Percentiles rank a stretch among this genome's conserved stretches.
phyloP scores from a whole-genome alignment of 345 rosid genomes.

The Nasturtium officinale region DNA sequence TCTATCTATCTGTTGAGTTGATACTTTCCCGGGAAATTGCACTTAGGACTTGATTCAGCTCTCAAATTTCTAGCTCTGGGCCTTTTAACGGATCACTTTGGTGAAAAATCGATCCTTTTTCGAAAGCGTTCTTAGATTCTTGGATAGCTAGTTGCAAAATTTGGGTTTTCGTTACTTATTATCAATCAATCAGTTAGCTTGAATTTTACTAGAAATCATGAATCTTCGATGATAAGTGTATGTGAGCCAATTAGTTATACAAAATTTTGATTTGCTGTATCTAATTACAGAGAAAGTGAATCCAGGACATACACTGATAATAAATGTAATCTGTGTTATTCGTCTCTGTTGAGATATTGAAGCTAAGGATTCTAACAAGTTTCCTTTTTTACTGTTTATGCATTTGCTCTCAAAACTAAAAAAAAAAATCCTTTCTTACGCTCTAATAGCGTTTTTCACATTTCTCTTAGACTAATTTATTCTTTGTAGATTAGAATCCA shows the following conservation, averaged over 20 bases:
- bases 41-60: neutral
- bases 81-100: neutral
- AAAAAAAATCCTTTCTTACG: neutral
- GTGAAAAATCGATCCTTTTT: neutral
- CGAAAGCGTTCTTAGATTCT: neutral
- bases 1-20: neutral
- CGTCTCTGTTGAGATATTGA: neutral
- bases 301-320: neutral
- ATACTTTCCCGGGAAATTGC: neutral
- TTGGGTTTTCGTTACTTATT: neutral
- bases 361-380: neutral
- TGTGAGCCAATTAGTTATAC: neutral
- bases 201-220: neutral
- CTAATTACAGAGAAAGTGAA: slow-evolving; percentile 1
- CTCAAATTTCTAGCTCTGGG: neutral
- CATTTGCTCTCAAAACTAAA: neutral
- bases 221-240: slow-evolving; percentile 18
- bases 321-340: neutral
- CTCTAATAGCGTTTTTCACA: neutral
- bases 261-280: neutral
- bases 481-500: neutral
- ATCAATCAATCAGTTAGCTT: neutral
- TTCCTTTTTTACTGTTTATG: slow-evolving; percentile 2
- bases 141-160: neutral
- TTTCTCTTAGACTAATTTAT: neutral